Conservation (phyloP, 768 basidiomycete genomes). For the Boletales sp. region DNA sequence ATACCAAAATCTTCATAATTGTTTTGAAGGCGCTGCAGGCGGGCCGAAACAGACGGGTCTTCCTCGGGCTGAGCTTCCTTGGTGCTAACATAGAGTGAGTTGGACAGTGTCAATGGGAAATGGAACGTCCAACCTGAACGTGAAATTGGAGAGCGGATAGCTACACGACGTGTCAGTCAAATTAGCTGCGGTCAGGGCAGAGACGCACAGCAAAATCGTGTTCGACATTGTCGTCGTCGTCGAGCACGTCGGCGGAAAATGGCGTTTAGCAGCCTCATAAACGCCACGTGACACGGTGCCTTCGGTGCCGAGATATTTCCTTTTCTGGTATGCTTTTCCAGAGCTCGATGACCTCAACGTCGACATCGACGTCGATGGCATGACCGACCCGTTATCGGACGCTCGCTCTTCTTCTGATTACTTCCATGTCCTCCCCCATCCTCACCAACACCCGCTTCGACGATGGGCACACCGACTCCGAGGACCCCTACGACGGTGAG, state of each 20-base stretch:
- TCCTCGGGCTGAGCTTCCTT: conserved; percentile 98
- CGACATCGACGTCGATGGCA: not conserved
- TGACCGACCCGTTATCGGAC: not conserved
- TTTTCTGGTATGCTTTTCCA: not conserved
- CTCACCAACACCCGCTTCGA: not conserved
- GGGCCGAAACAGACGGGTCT: conserved; percentile 92
- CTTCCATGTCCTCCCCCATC: conserved; percentile 11
- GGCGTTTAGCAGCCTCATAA: not conserved
- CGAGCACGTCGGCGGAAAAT: conserved; percentile 10
- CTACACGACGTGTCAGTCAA: conserved; percentile 32
- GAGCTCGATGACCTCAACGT: not conserved
- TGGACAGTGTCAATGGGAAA: not conserved
- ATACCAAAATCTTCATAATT: conserved; percentile 98
- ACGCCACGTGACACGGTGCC: conserved; percentile 14
- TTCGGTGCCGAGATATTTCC: conserved; percentile 5
- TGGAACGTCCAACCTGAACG: conserved; percentile 62
- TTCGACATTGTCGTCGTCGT: conserved; percentile 42
- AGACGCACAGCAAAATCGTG: conserved; percentile 47
- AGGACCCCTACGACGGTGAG: conserved; percentile 8
- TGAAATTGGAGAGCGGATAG: conserved; percentile 87
- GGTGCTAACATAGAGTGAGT: conserved; percentile 50
- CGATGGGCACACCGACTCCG: not conserved
- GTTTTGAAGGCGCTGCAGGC: conserved; percentile 89
- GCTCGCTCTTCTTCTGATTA: not conserved
- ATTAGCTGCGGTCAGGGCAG: not conserved